Evolutionary conservation across 352 stramenopile genomes (phyloP), one percentile per base, ranked within the genome.

Genomic region (Phytopythium sindhum): DNA sequence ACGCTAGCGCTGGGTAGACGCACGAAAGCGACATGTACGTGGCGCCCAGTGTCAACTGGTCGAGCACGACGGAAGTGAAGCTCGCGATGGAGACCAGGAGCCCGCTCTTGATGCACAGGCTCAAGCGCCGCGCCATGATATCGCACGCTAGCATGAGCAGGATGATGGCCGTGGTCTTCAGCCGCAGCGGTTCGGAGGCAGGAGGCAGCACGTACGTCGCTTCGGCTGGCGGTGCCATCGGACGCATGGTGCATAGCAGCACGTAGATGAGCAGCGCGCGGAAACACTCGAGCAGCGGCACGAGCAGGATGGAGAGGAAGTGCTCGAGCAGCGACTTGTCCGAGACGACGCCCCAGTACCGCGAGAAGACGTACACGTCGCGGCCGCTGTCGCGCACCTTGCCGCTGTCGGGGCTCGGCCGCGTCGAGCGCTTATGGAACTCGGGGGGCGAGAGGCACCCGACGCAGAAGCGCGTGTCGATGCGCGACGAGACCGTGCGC

Each of bases 341-440:
- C 17, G 86, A 95, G 24, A 85, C 78, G 19, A 95, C 84, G 50
- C 85, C 80, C 83, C 86, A 90, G 57, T 95, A 93, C 39, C 86
- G 84, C 26, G 84, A 91, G 64, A 93, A 93, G 10, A 93, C 76
- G 64, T 95, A 93, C 19, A 92, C 75, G 60, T 89, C 76, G 33
- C 65, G 56, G 4, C 48, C 48, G 9, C 58, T 63, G 23, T 41
- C 33, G 29, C 45, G 66, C 31, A 77, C 58, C 61, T 74, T 80
- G 17, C 68, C 65, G 31, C 63, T 73, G 39, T 73, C 66, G 0
- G 69, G 69, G 58, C 55, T 77, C 10, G 69, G 64, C 14, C 41
- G 41, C 31, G 52, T 61, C 48, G 63, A 68, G 7, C 62, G 66
- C 56, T 65, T 73, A 48, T 74, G 63, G 57, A 78, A 71, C 53